phyloP scores from a whole-genome alignment of 78 protist species.

The Dictyostelium intermedium region DNA sequence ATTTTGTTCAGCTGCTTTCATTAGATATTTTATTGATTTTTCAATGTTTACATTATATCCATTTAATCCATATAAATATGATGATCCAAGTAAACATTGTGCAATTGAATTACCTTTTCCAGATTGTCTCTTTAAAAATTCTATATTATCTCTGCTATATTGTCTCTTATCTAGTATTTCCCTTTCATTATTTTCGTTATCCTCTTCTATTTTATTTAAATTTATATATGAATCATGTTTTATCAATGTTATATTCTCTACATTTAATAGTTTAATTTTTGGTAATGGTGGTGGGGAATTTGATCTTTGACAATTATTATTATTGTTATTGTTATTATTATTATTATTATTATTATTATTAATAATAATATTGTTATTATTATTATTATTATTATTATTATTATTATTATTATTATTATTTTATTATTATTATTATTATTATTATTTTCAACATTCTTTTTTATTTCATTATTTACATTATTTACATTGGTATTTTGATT shows the following conservation, averaged over 20 bases:
- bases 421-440: no score
- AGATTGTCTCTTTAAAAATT: neutral
- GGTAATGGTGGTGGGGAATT: neutral
- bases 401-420: no score
- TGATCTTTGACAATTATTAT: neutral
- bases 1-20: neutral
- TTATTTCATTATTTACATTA: no score
- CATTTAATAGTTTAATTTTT: neutral
- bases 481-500: no score
- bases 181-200: neutral
- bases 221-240: neutral
- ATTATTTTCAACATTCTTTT: no score
- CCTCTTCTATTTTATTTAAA: neutral
- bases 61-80: neutral
- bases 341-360: neutral
- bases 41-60: neutral
- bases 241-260: neutral
- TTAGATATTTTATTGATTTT: neutral
- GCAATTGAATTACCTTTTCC: neutral
- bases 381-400: neutral
- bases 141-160: neutral
- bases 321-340: no score
- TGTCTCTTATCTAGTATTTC: neutral
- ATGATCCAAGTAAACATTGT: neutral
- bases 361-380: no score